phyloP scores from a whole-genome alignment of 2,329 filamentous ascomycete genomes.

The Nothopassalora personata region DNA sequence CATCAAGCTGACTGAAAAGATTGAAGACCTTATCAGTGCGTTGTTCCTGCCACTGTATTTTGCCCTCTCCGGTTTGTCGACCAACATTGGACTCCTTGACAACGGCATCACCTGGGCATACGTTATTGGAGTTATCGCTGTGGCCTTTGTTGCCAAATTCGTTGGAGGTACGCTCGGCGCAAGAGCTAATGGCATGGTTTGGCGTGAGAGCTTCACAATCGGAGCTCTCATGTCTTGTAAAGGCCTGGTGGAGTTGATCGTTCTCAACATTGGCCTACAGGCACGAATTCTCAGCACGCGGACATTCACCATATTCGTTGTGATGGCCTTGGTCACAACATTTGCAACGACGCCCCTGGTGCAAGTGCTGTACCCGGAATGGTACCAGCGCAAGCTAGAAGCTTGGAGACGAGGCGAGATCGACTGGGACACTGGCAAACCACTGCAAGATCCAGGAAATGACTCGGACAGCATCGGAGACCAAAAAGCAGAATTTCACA shows the following conservation, averaged over 20 bases:
- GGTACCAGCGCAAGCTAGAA: constrained; percentile 68
- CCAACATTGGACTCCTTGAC: constrained; percentile 77
- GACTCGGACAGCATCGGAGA: constrained; percentile 33
- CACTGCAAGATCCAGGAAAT: constrained; percentile 33
- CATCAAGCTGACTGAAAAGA: constrained; percentile 86
- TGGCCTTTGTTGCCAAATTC: constrained; percentile 83
- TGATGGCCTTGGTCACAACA: constrained; percentile 86
- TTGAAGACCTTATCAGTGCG: constrained; percentile 82
- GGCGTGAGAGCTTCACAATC: constrained; percentile 85
- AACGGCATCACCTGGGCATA: constrained; percentile 83
- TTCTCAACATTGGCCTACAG: constrained; percentile 81
- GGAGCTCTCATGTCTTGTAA: constrained; percentile 95
- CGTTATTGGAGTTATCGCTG: constrained; percentile 72
- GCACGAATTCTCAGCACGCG: constrained; percentile 72
- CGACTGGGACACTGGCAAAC: constrained; percentile 70
- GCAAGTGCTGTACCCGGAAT: constrained; percentile 66
- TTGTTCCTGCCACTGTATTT: constrained; percentile 90
- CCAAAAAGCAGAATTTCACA: constrained; percentile 47
- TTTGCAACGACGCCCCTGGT: constrained; percentile 77
- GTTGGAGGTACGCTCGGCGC: constrained; percentile 76
- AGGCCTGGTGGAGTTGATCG: constrained; percentile 88
- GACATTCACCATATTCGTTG: constrained; percentile 90
- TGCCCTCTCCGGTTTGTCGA: constrained; percentile 82
- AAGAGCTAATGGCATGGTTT: constrained; percentile 68
- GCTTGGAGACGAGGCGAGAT: constrained; percentile 80